phyloP scores from a whole-genome alignment of 345 rosid genomes.

The Heritiera littoralis region DNA sequence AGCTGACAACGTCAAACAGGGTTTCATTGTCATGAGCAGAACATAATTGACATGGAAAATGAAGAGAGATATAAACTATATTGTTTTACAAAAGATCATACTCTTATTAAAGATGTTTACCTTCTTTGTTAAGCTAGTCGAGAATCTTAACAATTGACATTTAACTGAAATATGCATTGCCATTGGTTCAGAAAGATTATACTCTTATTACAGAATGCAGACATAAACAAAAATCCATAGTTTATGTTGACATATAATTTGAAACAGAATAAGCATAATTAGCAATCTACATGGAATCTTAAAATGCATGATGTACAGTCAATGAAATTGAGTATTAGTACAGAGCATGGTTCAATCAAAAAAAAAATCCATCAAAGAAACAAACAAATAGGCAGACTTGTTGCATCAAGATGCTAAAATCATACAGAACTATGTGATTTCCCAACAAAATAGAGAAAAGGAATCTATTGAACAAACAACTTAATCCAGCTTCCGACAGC shows the following conservation, averaged over 20 bases:
- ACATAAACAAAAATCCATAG: background rate
- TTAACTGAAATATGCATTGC: background rate
- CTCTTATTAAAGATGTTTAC: background rate
- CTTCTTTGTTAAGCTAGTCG: background rate
- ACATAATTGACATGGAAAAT: constrained; percentile 73
- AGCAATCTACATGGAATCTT: background rate
- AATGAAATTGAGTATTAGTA: background rate
- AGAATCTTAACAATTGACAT: background rate
- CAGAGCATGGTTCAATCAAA: background rate
- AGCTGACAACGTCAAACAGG: constrained; percentile 74
- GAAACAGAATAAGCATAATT: background rate
- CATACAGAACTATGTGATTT: background rate
- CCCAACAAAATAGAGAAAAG: background rate
- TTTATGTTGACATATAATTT: background rate
- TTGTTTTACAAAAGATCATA: background rate
- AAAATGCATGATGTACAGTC: background rate
- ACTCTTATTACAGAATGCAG: background rate
- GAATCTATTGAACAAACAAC: background rate
- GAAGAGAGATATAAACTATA: background rate
- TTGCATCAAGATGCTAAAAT: background rate
- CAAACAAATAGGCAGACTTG: background rate
- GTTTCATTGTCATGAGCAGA: constrained; percentile 99
- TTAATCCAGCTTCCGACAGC: background rate
- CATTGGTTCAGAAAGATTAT: background rate
- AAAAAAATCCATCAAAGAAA: background rate